phyloP scores from a whole-genome alignment of 192 early-diverging fungal species.

The Podila epicladia region DNA sequence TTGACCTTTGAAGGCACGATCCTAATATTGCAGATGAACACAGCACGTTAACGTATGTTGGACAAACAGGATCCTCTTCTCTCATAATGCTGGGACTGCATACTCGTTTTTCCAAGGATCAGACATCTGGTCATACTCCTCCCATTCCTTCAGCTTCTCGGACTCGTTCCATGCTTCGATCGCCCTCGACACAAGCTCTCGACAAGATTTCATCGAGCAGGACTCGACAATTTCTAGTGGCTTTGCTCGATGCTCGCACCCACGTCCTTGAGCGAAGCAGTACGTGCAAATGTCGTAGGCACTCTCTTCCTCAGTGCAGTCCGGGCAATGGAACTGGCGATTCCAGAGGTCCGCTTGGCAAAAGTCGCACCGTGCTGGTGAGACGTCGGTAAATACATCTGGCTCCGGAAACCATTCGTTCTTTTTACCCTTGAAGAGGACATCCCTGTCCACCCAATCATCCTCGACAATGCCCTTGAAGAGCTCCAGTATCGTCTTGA shows the following conservation, averaged over 20 bases:
- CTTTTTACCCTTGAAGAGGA: background rate
- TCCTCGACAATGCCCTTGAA: constrained; percentile 31
- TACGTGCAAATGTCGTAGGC: constrained; percentile 26
- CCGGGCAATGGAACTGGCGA: constrained; percentile 25
- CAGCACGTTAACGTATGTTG: background rate
- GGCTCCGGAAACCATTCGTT: constrained; percentile 12
- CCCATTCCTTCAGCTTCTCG: constrained; percentile 7
- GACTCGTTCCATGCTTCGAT: constrained; percentile 39
- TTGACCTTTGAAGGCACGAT: constrained; percentile 12
- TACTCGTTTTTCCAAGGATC: constrained; percentile 29
- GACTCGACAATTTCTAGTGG: constrained; percentile 27
- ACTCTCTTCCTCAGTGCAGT: constrained; percentile 7
- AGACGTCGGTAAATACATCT: background rate
- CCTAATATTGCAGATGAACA: constrained; percentile 1
- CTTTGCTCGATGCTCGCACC: constrained; percentile 23
- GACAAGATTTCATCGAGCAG: constrained; percentile 32
- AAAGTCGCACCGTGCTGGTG: constrained; percentile 38
- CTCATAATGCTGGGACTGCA: background rate
- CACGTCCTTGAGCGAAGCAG: constrained; percentile 29
- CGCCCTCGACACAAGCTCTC: constrained; percentile 4
- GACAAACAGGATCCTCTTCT: background rate
- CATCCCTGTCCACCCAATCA: constrained; percentile 33
- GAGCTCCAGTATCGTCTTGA: constrained; percentile 17
- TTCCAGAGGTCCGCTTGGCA: constrained; percentile 40
- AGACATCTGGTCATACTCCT: background rate